Evolutionary conservation across 371 early-diverging fungal species (phyloP), one percentile per base, ranked within the genome.

Genomic region (Mucor plumbeus): DNA sequence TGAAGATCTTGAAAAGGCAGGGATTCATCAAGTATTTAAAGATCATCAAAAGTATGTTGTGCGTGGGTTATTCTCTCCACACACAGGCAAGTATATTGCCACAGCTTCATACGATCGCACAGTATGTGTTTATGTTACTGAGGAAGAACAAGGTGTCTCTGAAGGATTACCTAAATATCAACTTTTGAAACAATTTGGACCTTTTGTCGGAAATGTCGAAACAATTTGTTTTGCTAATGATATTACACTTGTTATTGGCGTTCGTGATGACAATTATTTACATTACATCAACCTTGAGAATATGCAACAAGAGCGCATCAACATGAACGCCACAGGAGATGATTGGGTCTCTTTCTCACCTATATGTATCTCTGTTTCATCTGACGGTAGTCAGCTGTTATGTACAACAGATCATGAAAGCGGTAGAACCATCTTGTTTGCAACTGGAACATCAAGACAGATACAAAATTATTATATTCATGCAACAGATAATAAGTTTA

Each of bases 341-440:
- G 86, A 89, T 65, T 92, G 92, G 92, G 89, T 94, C 10, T 91
- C 92, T 0, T 94, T 93, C 69, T 90, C 91, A 1, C 88, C 93
- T 14, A 82, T 89, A 80, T 86, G 88, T 70, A 67, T 94, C 35
- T 76, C 85, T 1, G 75, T 78, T 1, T 85, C 90, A 77, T 53
- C 82, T 55, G 85, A 85, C 54, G 88, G 87, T 7, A 74, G 72
- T 33, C 82, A 88, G 67, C 36, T 93, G 39, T 80, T 91, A 10
- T 82, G 84, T 15, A 88, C 91, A 59, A 94, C 95, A 0, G 91
- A 93, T 63, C 84, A 90, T 58, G 72, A 79, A 6, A 79, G 85
- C 41, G 93, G 92, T 19, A 84, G 91, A n/a, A 80, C 90, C 26
- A 89, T 93, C 47, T 63, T 94, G 15, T 88, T 91, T 66, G 73